Evolutionary conservation across 2,329 filamentous ascomycete genomes (phyloP), one percentile per base, ranked within the genome.

Genomic region (Aurifilum marmelostoma): DNA sequence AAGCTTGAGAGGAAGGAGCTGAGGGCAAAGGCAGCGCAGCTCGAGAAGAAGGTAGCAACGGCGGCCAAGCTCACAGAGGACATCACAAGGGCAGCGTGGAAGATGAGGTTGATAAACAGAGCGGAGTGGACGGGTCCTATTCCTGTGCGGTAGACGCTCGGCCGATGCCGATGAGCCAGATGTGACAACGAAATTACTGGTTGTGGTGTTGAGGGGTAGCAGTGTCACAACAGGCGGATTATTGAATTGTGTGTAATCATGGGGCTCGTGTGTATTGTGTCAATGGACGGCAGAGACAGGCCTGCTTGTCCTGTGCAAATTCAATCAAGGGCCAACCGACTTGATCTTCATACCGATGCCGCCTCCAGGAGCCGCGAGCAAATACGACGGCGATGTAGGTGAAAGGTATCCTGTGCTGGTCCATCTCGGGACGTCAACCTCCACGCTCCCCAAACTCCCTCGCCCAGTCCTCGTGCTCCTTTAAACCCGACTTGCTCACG

Each of bases 401-500:
- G 52, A 59, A 27, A 29, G 41, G 61, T 65, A 58, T 34, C 12
- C 8, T 24, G 60, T 47, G n/a, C 50, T n/a, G 32, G 59, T 27
- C 32, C 21, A 16, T 21, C 14, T 47, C 11, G 32, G 50, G 29
- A 21, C 9, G 18, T 79, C 80, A 97, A 27, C 93, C 93, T 47
- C 94, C 95, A 54, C 95, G 84, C 80, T 99, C 96, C 60, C 96
- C 96, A 84, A 96, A 99, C 77, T 97, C 91, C 77, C 80, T 89
- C 2, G 96, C 94, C 96, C 96, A 99, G 72, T 97, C 91, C 79
- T 98, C 96, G 78, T 97, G 97, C 76, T 94, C 88, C 77, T 93
- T 91, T 52, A 99, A 80, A 0, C 96, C 94, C 66, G 92, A 85
- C 77, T 90, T 92, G 76, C 92, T 93, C 3, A 99, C 95, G 79